A percentile compares a stretch with the other conserved stretches of the same genome.
Evolutionary conservation across 345 rosid genomes (phyloP).

Genomic region (Citrus maxima): DNA sequence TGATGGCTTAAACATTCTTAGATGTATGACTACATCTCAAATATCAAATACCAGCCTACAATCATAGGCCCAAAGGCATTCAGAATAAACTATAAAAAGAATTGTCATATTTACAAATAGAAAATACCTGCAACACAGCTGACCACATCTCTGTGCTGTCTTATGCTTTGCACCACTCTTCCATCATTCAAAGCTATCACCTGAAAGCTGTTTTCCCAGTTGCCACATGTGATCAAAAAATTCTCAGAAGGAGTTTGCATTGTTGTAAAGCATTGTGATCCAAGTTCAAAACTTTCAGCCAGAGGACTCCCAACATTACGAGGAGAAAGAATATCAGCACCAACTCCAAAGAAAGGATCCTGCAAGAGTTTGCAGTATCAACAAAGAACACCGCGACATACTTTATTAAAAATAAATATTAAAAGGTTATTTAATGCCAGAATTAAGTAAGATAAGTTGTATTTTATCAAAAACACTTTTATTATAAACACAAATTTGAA

Average conservation of each 20-base stretch:
- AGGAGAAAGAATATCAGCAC: conserved; percentile 84
- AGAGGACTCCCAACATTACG: conserved; percentile 86
- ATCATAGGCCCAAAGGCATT: background rate
- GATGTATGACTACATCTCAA: background rate
- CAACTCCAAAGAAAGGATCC: conserved; percentile 97
- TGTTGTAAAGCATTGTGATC: conserved; percentile 77
- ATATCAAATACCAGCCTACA: background rate
- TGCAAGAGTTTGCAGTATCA: conserved; percentile 31
- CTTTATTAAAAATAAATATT: background rate
- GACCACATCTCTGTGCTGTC: conserved; percentile 94
- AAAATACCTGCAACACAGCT: conserved; percentile 95
- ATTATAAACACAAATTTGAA: conserved; percentile 12
- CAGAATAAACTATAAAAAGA: background rate
- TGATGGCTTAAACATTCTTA: background rate
- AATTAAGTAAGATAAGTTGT: background rate
- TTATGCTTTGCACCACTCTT: conserved; percentile 88
- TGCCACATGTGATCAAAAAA: conserved; percentile 88
- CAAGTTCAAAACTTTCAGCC: conserved; percentile 74
- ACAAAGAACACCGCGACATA: background rate
- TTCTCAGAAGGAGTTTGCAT: conserved; percentile 74
- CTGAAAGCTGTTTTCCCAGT: conserved; percentile 98
- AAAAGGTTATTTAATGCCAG: background rate
- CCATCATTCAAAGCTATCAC: conserved; percentile 86
- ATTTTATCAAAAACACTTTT: background rate
- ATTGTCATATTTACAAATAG: background rate